Evolutionary conservation across 352 stramenopile species (phyloP).

Genomic region (Pythium myriotylum): DNA sequence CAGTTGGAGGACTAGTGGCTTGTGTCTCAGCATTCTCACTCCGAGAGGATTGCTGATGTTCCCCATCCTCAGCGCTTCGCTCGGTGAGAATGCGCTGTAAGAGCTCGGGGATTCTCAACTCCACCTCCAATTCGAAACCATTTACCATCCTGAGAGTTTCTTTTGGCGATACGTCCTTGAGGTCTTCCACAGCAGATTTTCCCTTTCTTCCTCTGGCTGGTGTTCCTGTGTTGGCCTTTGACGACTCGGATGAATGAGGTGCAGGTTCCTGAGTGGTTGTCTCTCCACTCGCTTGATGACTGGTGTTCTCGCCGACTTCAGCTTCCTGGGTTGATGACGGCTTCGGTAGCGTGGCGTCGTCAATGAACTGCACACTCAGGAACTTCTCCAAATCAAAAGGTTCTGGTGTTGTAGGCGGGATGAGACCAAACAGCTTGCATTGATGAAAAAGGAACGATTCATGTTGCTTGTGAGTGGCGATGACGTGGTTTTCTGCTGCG

Average conservation of each 20-base stretch:
- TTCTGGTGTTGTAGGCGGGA: neutral
- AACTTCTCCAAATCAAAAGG: constrained; percentile 50
- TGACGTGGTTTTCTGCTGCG: constrained; percentile 57
- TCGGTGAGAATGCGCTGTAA: constrained; percentile 39
- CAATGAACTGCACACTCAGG: constrained; percentile 54
- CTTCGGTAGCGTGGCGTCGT: constrained; percentile 30
- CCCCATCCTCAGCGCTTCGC: constrained; percentile 26
- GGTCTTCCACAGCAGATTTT: constrained; percentile 19
- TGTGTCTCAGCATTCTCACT: neutral
- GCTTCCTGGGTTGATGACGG: constrained; percentile 1
- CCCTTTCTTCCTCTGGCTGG: constrained; percentile 6
- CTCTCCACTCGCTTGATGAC: constrained; percentile 2
- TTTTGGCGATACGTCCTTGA: constrained; percentile 32
- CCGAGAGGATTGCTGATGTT: neutral
- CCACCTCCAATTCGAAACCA: constrained; percentile 29
- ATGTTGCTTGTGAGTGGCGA: constrained; percentile 48
- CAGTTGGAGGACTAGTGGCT: neutral
- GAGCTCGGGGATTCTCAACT: constrained; percentile 28
- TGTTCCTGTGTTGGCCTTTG: neutral
- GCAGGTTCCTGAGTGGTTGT: neutral
- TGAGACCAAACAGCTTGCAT: constrained; percentile 51
- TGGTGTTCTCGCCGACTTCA: constrained; percentile 5
- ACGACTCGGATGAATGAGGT: neutral
- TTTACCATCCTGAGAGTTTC: constrained; percentile 15
- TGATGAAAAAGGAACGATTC: constrained; percentile 49